Conservation (phyloP, 225 moss, liverwort and hornwort genomes). For the Anthoceros angustus region DNA sequence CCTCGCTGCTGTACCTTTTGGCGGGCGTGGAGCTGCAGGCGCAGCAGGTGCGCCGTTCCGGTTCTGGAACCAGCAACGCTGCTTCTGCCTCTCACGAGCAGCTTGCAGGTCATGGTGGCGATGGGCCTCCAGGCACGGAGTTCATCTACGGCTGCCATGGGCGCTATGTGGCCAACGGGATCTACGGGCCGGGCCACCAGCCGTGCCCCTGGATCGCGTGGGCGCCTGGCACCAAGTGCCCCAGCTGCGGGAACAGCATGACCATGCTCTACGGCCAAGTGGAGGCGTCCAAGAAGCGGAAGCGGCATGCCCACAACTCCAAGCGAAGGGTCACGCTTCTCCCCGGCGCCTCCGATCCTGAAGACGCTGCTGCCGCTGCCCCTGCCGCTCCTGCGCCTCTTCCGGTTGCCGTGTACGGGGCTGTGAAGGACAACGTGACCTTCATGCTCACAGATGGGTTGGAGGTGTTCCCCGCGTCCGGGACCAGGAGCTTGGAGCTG, state of each 20-base stretch:
- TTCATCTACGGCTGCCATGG: constrained; percentile 1
- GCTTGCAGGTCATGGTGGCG: neutral
- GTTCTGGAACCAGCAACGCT: neutral
- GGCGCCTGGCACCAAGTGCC: neutral
- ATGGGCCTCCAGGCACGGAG: neutral
- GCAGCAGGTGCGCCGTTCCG: no score
- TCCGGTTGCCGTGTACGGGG: neutral
- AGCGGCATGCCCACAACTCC: neutral
- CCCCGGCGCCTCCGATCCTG: neutral
- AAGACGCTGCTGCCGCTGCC: neutral
- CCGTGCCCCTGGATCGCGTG: neutral
- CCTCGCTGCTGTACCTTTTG: neutral
- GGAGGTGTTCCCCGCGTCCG: neutral
- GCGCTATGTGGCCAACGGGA: neutral
- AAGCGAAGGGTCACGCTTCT: neutral
- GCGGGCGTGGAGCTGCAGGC: no score
- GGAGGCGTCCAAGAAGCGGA: neutral
- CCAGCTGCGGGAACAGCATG: constrained; percentile 1
- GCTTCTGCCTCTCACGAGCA: neutral
- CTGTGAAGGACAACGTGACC: neutral
- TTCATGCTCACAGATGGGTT: neutral
- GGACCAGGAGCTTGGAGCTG: neutral
- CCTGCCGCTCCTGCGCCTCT: neutral
- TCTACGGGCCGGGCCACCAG: constrained; percentile 5
- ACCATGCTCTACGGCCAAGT: constrained; percentile 2